Evolutionary conservation across 202 grass and related monocot species (phyloP), one percentile per base, ranked within the genome.

Genomic region (Tripidium arundinaceum): DNA sequence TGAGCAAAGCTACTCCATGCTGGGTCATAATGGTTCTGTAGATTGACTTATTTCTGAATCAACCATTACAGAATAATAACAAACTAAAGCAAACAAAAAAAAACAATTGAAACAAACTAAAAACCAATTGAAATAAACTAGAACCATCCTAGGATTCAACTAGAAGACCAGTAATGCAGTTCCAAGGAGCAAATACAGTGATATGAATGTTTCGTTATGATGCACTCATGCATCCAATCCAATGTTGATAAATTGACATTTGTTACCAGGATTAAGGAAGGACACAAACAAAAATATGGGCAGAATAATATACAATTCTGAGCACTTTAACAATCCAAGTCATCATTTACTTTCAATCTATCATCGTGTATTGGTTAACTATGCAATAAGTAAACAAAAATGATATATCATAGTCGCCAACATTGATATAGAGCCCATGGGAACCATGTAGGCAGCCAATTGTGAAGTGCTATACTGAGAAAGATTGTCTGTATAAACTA

Each of bases 291-390:
- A 72, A 71, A 78, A 21, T 19, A 24, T 72, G 37, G 45, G 72
- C 7, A 66, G 6, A 69, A 45, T 18, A 47, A 58, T 49, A 60
- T 68, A 21, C 13, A 50, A 33, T 50, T 58, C 7, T 72, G 13
- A 72, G 21, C 28, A 21, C 34, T 58, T 78, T 31, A 82, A 83
- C 47, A 83, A 68, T 59, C 8, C 11, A 87, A 87, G 60, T 52
- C 49, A 74, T 33, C 29, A 62, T 43, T 26, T 19, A 11, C 31
- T 33, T 83, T 46, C 39, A 24, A 38, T 28, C 26, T 40, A 81
- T 36, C 31, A 69, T 21, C 16, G 19, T 76, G 42, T 37, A 64
- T 68, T 25, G 21, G 7, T 26, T 49, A 77, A 49, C 55, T 66
- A 36, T 74, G 59, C 58, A 83, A 62, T 10, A 84, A 43, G 8